phyloP scores from a whole-genome alignment of 176 grass and related monocot genomes.

The Oryza punctata region DNA sequence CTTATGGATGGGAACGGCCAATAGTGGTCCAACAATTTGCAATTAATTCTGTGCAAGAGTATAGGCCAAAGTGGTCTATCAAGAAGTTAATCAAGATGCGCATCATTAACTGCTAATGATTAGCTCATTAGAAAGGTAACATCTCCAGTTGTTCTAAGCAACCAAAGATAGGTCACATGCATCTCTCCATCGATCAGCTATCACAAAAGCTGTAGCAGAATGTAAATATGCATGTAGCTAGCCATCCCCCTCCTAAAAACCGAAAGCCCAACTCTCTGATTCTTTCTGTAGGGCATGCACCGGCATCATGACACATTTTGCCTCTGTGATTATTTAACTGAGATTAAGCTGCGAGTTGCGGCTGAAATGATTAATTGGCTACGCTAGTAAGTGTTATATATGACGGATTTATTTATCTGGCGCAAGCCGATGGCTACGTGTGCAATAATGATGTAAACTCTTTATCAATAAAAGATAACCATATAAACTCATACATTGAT shows the following conservation, averaged over 20 bases:
- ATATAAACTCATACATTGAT: too few species aligned
- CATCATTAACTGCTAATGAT: slow-evolving; percentile 54
- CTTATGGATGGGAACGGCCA: background rate
- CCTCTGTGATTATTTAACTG: background rate
- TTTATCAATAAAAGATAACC: background rate
- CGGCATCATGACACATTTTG: slow-evolving; percentile 9
- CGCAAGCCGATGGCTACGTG: background rate
- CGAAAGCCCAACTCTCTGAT: slow-evolving; percentile 35
- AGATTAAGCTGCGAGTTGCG: background rate
- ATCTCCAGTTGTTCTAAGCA: slow-evolving; percentile 32
- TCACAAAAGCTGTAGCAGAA: slow-evolving; percentile 13
- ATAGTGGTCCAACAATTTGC: slow-evolving; percentile 17
- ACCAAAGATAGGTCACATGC: slow-evolving; percentile 11
- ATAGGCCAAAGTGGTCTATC: slow-evolving; percentile 37
- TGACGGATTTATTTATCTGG: background rate
- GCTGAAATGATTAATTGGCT: slow-evolving; percentile 25
- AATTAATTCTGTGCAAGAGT: background rate
- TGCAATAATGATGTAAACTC: background rate
- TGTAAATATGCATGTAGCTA: background rate
- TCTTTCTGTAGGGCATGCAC: slow-evolving; percentile 33
- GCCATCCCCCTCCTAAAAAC: background rate
- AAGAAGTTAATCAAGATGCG: slow-evolving; percentile 49
- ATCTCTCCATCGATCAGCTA: slow-evolving; percentile 17
- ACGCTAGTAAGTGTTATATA: background rate
- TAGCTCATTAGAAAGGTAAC: slow-evolving; percentile 41